A percentile compares a stretch with the other conserved stretches of the same genome.
phyloP scores from a whole-genome alignment of 306 rosid genomes.

The Pyrus communis region DNA sequence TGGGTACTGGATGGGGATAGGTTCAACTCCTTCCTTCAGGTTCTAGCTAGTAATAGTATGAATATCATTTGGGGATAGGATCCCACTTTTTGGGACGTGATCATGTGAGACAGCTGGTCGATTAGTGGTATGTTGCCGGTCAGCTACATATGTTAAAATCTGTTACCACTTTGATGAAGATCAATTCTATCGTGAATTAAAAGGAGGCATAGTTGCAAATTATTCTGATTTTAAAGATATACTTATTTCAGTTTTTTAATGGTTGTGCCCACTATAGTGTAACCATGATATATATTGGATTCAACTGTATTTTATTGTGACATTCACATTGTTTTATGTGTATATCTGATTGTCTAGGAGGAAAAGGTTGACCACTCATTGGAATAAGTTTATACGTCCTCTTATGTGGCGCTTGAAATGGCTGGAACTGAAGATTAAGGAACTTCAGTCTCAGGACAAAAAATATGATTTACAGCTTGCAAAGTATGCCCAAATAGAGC shows the following conservation, averaged over 20 bases:
- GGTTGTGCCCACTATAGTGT: neutral
- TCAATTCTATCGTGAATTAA: neutral
- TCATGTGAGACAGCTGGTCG: too few relatives aligned
- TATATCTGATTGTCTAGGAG: conserved; percentile 36
- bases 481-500: conserved; percentile 30
- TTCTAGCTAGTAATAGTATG: neutral
- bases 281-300: neutral
- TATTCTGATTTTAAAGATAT: neutral
- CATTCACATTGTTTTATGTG: neutral
- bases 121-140: neutral
- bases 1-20: neutral
- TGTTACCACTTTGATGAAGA: neutral
- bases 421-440: conserved; percentile 55
- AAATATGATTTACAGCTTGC: conserved; percentile 57
- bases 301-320: neutral
- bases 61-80: neutral
- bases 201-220: neutral
- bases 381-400: conserved; percentile 65
- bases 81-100: too few relatives aligned
- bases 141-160: neutral
- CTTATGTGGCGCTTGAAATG: conserved; percentile 73
- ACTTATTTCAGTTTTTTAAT: neutral
- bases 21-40: neutral
- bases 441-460: conserved; percentile 44
- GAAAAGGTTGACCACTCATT: conserved; percentile 55